Percentiles rank a stretch among this genome's conserved stretches.
Conservation (phyloP, 1,139 yeast species). For the Lodderomyces oxycetoniae region DNA sequence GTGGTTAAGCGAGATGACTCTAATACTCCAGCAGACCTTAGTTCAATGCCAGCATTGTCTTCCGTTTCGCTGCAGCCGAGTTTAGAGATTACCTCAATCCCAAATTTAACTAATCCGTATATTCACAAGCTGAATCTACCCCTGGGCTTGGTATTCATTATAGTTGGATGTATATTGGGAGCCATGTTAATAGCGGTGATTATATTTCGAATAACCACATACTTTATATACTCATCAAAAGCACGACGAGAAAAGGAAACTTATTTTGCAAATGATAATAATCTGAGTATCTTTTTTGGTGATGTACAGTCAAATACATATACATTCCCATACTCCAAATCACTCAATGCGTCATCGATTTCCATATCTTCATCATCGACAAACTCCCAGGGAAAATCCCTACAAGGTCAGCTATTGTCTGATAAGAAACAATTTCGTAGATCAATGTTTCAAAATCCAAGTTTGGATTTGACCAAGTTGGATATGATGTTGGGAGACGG, state of each 20-base stretch:
- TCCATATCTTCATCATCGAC: conserved; percentile 4
- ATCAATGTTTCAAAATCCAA: conserved; percentile 38
- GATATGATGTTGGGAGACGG: conserved; percentile 21
- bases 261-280: conserved; percentile 16
- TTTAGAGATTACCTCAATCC: conserved; percentile 11
- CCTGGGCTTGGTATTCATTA: conserved; percentile 39
- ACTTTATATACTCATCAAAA: conserved; percentile 21
- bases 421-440: conserved; percentile 20
- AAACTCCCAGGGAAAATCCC: conserved; percentile 10
- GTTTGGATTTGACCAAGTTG: conserved; percentile 18
- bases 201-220: conserved; percentile 21
- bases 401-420: conserved; percentile 15
- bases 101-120: conserved; percentile 28
- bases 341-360: neutral
- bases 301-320: conserved; percentile 3
- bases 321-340: neutral
- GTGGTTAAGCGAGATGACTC: too few relatives aligned
- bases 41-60: conserved; percentile 2
- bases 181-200: conserved; percentile 21
- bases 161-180: conserved; percentile 35
- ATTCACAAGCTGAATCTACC: conserved; percentile 23
- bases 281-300: conserved; percentile 8
- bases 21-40: neutral
- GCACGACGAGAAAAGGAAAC: conserved; percentile 39
- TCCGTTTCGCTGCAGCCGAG: conserved; percentile 7